These are phyloP conservation scores for Magnusiomyces fungicola DNA, from an alignment of 1,139 yeast genomes.

Conservation along the genomic window DNA sequence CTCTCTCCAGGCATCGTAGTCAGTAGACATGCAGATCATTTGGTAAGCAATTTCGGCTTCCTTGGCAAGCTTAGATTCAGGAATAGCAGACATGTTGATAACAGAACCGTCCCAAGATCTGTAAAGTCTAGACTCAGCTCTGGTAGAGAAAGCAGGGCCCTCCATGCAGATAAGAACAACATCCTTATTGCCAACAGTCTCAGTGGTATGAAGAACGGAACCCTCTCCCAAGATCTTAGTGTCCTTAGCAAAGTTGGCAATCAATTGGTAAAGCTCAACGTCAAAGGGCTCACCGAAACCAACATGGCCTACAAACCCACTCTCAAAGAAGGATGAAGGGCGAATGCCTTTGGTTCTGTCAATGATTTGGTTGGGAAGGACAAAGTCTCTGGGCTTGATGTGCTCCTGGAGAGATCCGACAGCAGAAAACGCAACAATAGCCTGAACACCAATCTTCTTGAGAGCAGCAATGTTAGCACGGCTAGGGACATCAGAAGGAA, in stretches of 20 bases:
- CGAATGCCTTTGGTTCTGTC: slow-evolving; percentile 96
- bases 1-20: slow-evolving; percentile 97
- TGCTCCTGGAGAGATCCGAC: slow-evolving; percentile 91
- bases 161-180: slow-evolving; percentile 93
- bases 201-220: slow-evolving; percentile 49
- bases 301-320: slow-evolving; percentile 94
- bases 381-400: slow-evolving; percentile 90
- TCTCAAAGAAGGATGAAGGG: slow-evolving; percentile 81
- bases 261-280: slow-evolving; percentile 55
- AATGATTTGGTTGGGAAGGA: slow-evolving; percentile 87
- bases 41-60: slow-evolving; percentile 97
- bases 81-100: slow-evolving; percentile 92
- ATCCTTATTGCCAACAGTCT: slow-evolving; percentile 48
- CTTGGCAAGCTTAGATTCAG: slow-evolving; percentile 92
- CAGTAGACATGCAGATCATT: slow-evolving; percentile 98
- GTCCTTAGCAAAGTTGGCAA: slow-evolving; percentile 47
- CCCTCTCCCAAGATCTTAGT: slow-evolving; percentile 42
- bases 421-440: slow-evolving; percentile 87
- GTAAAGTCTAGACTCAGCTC: slow-evolving; percentile 93
- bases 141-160: slow-evolving; percentile 95
- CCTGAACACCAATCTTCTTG: slow-evolving; percentile 77
- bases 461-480: slow-evolving; percentile 95
- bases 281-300: slow-evolving; percentile 98
- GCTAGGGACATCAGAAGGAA: slow-evolving; percentile 88
- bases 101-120: slow-evolving; percentile 89